phyloP scores from a whole-genome alignment of 768 basidiomycete species.

The Tylopilus plumbeoviolaceoides region DNA sequence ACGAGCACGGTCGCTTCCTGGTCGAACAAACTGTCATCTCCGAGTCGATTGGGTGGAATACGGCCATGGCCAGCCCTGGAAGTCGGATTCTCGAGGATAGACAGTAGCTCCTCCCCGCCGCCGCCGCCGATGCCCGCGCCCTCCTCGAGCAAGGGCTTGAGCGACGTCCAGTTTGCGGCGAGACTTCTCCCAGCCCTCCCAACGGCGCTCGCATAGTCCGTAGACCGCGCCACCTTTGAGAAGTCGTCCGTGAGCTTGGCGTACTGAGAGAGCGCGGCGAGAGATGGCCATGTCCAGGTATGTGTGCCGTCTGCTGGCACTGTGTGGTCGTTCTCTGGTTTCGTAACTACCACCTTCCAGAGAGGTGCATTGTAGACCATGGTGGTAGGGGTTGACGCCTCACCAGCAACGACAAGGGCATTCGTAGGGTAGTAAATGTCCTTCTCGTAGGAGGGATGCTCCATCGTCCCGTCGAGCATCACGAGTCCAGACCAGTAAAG shows the following conservation, averaged over 20 bases:
- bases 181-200: slow-evolving; percentile 9
- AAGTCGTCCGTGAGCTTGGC: slow-evolving; percentile 1
- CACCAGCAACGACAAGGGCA: background rate
- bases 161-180: background rate
- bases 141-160: background rate
- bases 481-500: no score
- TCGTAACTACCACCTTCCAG: slow-evolving; percentile 5
- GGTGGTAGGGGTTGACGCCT: background rate
- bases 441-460: no score
- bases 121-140: background rate
- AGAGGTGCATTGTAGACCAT: background rate
- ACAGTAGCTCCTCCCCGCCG: background rate
- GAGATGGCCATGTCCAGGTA: background rate
- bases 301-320: background rate
- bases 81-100: background rate
- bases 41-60: slow-evolving; percentile 6
- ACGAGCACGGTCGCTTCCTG: no score
- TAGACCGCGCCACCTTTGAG: slow-evolving; percentile 4
- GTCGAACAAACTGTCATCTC: slow-evolving; percentile 7
- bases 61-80: background rate
- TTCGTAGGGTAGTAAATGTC: no score
- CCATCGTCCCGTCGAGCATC: no score
- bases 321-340: background rate
- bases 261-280: background rate
- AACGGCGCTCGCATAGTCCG: background rate